Percentiles rank a stretch among this genome's conserved stretches.
Evolutionary conservation across 2,329 filamentous ascomycete genomes (phyloP).

Genomic region (Alternaria conjuncta): DNA sequence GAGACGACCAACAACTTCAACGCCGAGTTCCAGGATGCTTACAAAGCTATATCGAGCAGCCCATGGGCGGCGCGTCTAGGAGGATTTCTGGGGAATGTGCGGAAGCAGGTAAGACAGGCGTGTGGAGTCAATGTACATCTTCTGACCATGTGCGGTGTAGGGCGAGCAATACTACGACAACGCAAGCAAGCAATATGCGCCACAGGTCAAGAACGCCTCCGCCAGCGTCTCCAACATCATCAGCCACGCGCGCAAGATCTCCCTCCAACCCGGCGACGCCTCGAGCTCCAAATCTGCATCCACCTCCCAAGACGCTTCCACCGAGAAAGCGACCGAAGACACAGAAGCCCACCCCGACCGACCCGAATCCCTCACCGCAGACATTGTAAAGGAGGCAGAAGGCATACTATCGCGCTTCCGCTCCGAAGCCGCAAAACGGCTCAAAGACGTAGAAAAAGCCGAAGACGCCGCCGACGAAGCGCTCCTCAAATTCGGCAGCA

Average conservation of each 20-base stretch:
- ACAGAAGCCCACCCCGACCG: conserved; percentile 45
- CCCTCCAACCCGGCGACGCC: conserved; percentile 54
- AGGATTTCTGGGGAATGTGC: conserved; percentile 87
- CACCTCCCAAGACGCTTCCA: conserved; percentile 20
- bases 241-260: conserved; percentile 75
- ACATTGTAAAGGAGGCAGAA: conserved; percentile 63
- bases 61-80: conserved; percentile 90
- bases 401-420: conserved; percentile 78
- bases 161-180: conserved; percentile 88
- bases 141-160: conserved; percentile 50
- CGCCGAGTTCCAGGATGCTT: conserved; percentile 90
- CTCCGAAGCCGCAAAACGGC: conserved; percentile 76
- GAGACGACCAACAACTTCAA: conserved; percentile 67
- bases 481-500: conserved; percentile 86
- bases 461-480: conserved; percentile 98
- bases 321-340: conserved; percentile 22
- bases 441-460: conserved; percentile 88
- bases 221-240: conserved; percentile 79
- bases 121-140: not conserved
- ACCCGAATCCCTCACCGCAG: conserved; percentile 55
- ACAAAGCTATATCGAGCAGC: conserved; percentile 88
- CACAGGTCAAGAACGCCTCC: conserved; percentile 79
- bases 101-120: conserved; percentile 74
- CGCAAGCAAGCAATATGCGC: conserved; percentile 79
- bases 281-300: conserved; percentile 25